These are phyloP conservation scores for Penicillium longicatenatum DNA, from an alignment of 495 filamentous ascomycete genomes.

Conservation along the genomic window DNA sequence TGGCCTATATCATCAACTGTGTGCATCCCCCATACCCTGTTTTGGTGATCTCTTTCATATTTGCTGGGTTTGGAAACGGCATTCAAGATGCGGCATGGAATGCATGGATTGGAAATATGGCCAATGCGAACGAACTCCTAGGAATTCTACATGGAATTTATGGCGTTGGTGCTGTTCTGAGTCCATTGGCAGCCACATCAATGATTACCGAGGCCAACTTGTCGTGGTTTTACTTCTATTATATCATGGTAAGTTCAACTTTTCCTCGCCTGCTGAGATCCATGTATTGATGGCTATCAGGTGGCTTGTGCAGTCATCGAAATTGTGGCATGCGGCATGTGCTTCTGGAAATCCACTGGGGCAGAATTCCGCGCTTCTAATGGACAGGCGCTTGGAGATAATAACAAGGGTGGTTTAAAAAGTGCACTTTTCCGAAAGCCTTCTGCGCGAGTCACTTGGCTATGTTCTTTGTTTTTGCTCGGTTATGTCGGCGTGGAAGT, in stretches of 20 bases:
- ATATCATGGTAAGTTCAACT: constrained; percentile 53
- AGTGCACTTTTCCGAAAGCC: constrained; percentile 55
- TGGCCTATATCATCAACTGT: constrained; percentile 62
- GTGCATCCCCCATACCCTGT: constrained; percentile 63
- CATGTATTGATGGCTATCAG: constrained; percentile 27
- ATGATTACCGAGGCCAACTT: constrained; percentile 52
- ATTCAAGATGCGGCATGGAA: constrained; percentile 65
- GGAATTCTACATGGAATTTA: constrained; percentile 61
- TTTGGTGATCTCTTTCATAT: constrained; percentile 56
- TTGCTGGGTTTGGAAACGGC: constrained; percentile 67
- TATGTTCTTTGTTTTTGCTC: constrained; percentile 74
- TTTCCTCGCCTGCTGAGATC: background rate
- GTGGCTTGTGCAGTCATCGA: constrained; percentile 67
- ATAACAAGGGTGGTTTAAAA: constrained; percentile 51
- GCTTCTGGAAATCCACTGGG: constrained; percentile 72
- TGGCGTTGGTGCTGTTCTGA: constrained; percentile 58
- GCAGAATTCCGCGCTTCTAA: constrained; percentile 57
- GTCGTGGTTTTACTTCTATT: constrained; percentile 63
- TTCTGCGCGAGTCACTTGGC: constrained; percentile 65
- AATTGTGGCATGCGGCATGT: constrained; percentile 47
- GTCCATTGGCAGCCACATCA: constrained; percentile 58
- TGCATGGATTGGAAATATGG: constrained; percentile 65
- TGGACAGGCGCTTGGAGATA: constrained; percentile 27
- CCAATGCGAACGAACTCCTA: constrained; percentile 60
- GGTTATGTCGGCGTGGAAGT: constrained; percentile 87